Evolutionary conservation across 257 asterid species (phyloP), one percentile per base, ranked within the genome.

Genomic region (Solanum ossicruentum): DNA sequence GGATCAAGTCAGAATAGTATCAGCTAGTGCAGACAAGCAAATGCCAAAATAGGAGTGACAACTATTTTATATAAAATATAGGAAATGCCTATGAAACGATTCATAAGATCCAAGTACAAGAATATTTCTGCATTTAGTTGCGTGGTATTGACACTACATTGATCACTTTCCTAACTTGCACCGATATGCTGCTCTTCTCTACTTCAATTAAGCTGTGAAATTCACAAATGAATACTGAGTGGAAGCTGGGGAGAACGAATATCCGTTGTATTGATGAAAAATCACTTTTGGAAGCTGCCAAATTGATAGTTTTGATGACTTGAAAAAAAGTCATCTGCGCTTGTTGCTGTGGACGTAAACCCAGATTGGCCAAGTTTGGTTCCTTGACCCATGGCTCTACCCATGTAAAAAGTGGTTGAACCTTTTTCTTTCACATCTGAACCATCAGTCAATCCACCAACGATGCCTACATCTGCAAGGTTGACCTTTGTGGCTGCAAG

Each of bases 401-500:
- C 97, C 92, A 81, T 91, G 88, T 91, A 86, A 88, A 89, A 93
- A 52, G 95, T 86, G 82, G 94, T 87, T 56, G 92, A 49, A 63
- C 94, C 98, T 90, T 89, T 91, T 57, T 91, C 92, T 83, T 91
- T 93, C 80, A 90, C 96, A 45, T 91, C 95, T 2, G 87, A 85
- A 51, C 91, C 93, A 85, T 89, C 94, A 8, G 81, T 87, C 86
- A 93, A 85, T 71, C 96, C 94, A 51, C 98, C 97, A 28, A 94
- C 89, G 18, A 94, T 89, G 56, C 99, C 99, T 41, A 94, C 92
- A 86, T 90, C 97, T 60, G 99, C 88, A 85, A 95, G 93, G 91
- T 91, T 92, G 36, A 91, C 95, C 92, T 94, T 95, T 87, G 91
- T 93, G 81, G 99, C 98, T 94, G 97, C 89, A 85, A 45, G 82